Evolutionary conservation across 2,329 filamentous ascomycete genomes (phyloP).

Genomic region (Sclerotinia borealis): DNA sequence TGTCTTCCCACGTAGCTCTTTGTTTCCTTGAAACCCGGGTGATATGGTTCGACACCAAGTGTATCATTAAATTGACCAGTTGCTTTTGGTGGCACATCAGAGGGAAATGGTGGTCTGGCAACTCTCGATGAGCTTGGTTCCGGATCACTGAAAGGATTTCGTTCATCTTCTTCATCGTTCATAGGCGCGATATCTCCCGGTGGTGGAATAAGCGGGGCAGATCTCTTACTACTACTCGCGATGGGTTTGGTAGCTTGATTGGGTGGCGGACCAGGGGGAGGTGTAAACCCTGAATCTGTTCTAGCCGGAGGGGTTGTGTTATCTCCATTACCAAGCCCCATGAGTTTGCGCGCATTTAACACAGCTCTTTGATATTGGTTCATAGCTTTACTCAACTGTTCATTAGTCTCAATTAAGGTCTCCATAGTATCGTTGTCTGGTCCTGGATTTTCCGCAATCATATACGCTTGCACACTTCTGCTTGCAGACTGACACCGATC

Average conservation of each 20-base stretch:
- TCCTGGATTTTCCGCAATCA: slow-evolving; percentile 67
- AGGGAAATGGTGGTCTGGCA: slow-evolving; percentile 23
- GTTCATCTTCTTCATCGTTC: slow-evolving; percentile 23
- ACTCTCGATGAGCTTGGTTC: slow-evolving; percentile 5
- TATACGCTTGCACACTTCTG: slow-evolving; percentile 78
- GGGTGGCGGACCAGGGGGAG: slow-evolving; percentile 20
- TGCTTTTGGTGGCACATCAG: slow-evolving; percentile 19
- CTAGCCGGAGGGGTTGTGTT: slow-evolving; percentile 21
- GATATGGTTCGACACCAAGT: slow-evolving; percentile 32
- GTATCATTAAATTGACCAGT: slow-evolving; percentile 29
- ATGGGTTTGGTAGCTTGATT: slow-evolving; percentile 7
- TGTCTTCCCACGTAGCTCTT: slow-evolving; percentile 27
- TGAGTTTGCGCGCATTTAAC: slow-evolving; percentile 53
- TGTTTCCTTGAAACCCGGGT: slow-evolving; percentile 30
- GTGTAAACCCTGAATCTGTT: slow-evolving; percentile 19
- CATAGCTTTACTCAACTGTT: slow-evolving; percentile 76
- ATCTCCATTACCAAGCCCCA: slow-evolving; percentile 36
- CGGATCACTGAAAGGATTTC: slow-evolving; percentile 30
- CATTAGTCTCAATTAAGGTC: slow-evolving; percentile 88
- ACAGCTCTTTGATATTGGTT: slow-evolving; percentile 81
- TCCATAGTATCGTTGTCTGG: slow-evolving; percentile 94
- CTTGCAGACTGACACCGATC: slow-evolving; percentile 79
- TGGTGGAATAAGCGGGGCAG: slow-evolving; percentile 24
- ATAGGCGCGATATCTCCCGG: slow-evolving; percentile 27
- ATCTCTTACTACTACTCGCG: slow-evolving; percentile 6